Evolutionary conservation across 2,329 filamentous ascomycete species (phyloP).

Genomic region (Sarocladiaceae sp.): DNA sequence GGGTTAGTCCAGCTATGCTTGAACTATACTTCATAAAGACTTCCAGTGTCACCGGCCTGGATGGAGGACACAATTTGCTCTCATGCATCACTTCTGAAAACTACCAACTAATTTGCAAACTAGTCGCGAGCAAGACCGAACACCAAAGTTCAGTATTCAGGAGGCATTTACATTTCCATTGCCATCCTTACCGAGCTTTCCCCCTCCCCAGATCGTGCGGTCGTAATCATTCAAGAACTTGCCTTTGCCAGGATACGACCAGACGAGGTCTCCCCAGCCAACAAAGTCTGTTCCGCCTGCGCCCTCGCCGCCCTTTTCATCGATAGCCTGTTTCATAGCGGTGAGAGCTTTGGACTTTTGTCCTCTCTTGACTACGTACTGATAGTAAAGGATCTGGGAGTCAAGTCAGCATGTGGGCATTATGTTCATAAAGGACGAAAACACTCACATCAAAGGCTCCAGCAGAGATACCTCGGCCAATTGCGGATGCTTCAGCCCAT

Average conservation of each 20-base stretch:
- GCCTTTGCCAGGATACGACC: constrained; percentile 18
- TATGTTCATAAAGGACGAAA: too few relatives aligned
- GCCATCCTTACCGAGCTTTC: constrained; percentile 16
- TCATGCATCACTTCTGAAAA: too few relatives aligned
- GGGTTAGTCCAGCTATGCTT: too few relatives aligned
- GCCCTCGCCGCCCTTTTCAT: constrained; percentile 10
- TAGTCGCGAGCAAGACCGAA: too few relatives aligned
- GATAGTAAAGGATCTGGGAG: constrained; percentile 25
- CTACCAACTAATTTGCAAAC: too few relatives aligned
- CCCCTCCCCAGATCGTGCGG: constrained; percentile 20
- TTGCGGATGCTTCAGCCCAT: constrained; percentile 25
- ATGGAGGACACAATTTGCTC: too few relatives aligned
- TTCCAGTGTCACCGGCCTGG: too few relatives aligned
- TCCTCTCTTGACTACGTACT: constrained; percentile 24
- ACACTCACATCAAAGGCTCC: constrained; percentile 13
- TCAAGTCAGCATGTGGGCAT: too few relatives aligned
- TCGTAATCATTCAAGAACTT: constrained; percentile 16
- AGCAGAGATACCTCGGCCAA: constrained; percentile 19
- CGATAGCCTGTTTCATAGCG: constrained; percentile 13
- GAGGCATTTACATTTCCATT: constrained; percentile 12
- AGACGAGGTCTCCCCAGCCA: constrained; percentile 27
- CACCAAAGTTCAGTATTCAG: too few relatives aligned
- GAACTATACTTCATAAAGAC: too few relatives aligned
- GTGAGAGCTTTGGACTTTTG: constrained; percentile 15
- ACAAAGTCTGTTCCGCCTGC: constrained; percentile 15